Conservation (phyloP, 2,329 filamentous ascomycete species). For the Paecilomyces niveus region DNA sequence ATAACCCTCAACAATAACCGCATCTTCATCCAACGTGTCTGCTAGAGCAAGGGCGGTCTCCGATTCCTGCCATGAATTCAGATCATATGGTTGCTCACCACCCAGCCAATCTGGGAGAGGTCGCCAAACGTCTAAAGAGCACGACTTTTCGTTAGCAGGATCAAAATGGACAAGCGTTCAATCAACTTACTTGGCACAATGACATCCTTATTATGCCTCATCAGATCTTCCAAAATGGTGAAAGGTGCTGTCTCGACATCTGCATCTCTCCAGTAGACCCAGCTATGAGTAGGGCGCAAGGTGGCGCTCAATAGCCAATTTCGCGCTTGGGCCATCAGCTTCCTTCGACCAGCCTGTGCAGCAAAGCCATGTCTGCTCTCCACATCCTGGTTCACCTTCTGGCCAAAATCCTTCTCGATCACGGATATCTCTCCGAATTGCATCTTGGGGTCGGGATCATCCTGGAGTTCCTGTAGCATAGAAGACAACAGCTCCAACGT, state of each 20-base stretch:
- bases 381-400: constrained; percentile 95
- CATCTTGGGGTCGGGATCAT: constrained; percentile 68
- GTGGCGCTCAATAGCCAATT: constrained; percentile 96
- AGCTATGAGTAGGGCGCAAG: constrained; percentile 88
- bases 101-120: constrained; percentile 98
- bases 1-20: constrained; percentile 97
- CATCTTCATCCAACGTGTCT: constrained; percentile 93
- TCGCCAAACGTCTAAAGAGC: constrained; percentile 78
- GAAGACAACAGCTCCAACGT: constrained; percentile 71
- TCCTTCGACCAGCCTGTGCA: constrained; percentile 85
- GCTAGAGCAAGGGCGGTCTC: constrained; percentile 91
- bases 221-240: constrained; percentile 93
- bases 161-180: neutral
- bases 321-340: constrained; percentile 94
- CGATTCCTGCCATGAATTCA: constrained; percentile 99
- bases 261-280: constrained; percentile 99
- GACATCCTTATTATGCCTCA: constrained; percentile 98
- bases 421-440: constrained; percentile 95
- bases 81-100: constrained; percentile 93
- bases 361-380: constrained; percentile 97
- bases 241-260: constrained; percentile 96
- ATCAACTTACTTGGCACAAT: constrained; percentile 84
- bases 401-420: constrained; percentile 97
- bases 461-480: constrained; percentile 72
- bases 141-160: neutral